Evolutionary conservation across 331 rosid species (phyloP).

Genomic region (Spiraea crenata): DNA sequence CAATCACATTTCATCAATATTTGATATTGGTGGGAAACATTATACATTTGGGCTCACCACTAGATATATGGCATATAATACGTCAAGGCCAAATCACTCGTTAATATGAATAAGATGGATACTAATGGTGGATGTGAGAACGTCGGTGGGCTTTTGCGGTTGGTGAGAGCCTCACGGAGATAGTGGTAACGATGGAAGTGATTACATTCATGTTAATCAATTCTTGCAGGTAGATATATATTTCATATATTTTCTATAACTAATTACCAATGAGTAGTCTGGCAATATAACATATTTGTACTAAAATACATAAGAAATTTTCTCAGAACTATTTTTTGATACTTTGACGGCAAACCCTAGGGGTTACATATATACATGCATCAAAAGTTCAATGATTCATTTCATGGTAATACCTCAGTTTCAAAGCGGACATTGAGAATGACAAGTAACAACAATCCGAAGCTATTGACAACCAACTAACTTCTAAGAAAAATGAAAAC

Average conservation of each 20-base stretch:
- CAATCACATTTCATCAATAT: background rate
- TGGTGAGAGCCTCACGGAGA: constrained; percentile 5
- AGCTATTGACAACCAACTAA: background rate
- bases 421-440: background rate
- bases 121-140: background rate
- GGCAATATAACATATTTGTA: too few relatives aligned
- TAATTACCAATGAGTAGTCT: too few relatives aligned
- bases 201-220: too few relatives aligned
- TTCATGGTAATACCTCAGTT: constrained; percentile 30
- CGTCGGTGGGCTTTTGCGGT: constrained; percentile 13
- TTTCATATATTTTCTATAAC: too few relatives aligned
- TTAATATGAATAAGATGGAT: background rate
- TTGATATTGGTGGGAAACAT: background rate
- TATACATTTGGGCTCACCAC: too few relatives aligned
- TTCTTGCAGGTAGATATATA: too few relatives aligned
- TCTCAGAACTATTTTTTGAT: too few relatives aligned
- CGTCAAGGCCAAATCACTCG: background rate
- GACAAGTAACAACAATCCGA: constrained; percentile 1
- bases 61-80: background rate
- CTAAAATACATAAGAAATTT: too few relatives aligned
- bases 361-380: constrained; percentile 1
- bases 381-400: constrained; percentile 29
- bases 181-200: constrained; percentile 6
- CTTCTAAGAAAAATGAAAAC: background rate
- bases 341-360: constrained; percentile 31